Base-by-base conservation (phyloP, 257 asterid species). In the Fraxinus excelsior region DNA sequence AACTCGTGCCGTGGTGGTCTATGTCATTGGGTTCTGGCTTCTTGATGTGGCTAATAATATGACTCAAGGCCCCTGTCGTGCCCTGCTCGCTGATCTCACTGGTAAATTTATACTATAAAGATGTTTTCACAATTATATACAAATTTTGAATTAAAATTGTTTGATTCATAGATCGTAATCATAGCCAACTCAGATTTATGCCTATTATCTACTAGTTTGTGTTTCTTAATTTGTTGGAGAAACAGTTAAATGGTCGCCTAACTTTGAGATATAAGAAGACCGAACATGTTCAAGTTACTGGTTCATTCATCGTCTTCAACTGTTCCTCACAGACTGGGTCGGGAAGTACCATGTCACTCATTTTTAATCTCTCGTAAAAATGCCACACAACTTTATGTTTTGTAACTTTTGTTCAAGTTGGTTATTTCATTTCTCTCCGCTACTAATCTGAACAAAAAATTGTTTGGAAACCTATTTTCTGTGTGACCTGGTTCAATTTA, bases 1-100 rank as follows among this genome's bases (percentile, higher is more conserved):
- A 78, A 69, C 82, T 8, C 82, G 98, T 1, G 93, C 98, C 28
- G 84, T 91, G 35, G 90, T 72, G 69, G 91, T 85, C 67, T 94
- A 89, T 78, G 88, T 94, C 2, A 1, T 90, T 2, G 97, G 97
- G 38, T 94, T 94, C 84, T 94, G 97, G 98, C 80, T 94, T 40
- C 97, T 94, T 29, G 96, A 94, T 73, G 94, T 93, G 28, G 94
- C 98, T 1, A 91, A 90, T 84, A 90, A 93, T 79, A 85, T 86
- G 97, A 93, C 96, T 37, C 97, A 93, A 79, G 98, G 96, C 10
- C 97, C 97, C 23, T 90, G 97, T 58, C 90, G 98, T 67, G 98
- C 98, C 29, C 88, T 94, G 13, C 97, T 94, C 25, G 97, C 92
- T 77, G 97, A 94, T 85, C 90, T 94, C 40, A 94, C 96, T 0